Conservation (phyloP, 208 protist genomes). For the Trypanosoma boissoni region DNA sequence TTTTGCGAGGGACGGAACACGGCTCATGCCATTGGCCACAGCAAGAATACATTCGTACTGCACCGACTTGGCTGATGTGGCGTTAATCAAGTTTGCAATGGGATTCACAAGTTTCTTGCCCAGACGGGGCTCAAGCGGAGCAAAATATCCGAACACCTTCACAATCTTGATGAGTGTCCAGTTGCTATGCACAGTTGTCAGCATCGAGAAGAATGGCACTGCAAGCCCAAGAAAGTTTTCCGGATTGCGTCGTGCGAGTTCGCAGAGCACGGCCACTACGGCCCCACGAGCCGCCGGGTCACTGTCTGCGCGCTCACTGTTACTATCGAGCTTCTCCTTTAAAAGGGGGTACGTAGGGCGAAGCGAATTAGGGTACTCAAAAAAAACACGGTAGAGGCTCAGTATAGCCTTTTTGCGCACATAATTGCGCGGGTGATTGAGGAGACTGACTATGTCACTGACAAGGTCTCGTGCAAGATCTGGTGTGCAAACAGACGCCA, state of each 20-base stretch:
- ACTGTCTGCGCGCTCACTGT: slow-evolving; percentile 74
- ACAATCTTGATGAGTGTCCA: slow-evolving; percentile 99
- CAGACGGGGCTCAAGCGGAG: slow-evolving; percentile 95
- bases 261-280: slow-evolving; percentile 98
- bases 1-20: slow-evolving; percentile 77
- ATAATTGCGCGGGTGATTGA: slow-evolving; percentile 89
- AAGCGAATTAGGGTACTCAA: slow-evolving; percentile 97
- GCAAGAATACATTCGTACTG: slow-evolving; percentile 97
- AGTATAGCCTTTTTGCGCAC: slow-evolving; percentile 96
- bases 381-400: slow-evolving; percentile 96
- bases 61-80: slow-evolving; percentile 94
- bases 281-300: slow-evolving; percentile 91
- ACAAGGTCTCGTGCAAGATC: slow-evolving; percentile 96
- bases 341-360: slow-evolving; percentile 94
- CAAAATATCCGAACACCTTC: slow-evolving; percentile 97
- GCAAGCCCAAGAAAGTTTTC: slow-evolving; percentile 97
- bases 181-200: slow-evolving; percentile 95
- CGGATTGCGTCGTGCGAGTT: slow-evolving; percentile 97
- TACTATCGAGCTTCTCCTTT: slow-evolving; percentile 96
- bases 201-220: slow-evolving; percentile 95
- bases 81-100: slow-evolving; percentile 94
- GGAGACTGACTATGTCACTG: slow-evolving; percentile 92
- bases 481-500: slow-evolving; percentile 95
- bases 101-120: slow-evolving; percentile 98
- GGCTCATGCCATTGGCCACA: slow-evolving; percentile 86